Percentiles rank a stretch among this genome's conserved stretches.
These are phyloP conservation scores for Cyamopsis tetragonoloba DNA, from an alignment of 306 rosid species.

Conservation along the genomic window DNA sequence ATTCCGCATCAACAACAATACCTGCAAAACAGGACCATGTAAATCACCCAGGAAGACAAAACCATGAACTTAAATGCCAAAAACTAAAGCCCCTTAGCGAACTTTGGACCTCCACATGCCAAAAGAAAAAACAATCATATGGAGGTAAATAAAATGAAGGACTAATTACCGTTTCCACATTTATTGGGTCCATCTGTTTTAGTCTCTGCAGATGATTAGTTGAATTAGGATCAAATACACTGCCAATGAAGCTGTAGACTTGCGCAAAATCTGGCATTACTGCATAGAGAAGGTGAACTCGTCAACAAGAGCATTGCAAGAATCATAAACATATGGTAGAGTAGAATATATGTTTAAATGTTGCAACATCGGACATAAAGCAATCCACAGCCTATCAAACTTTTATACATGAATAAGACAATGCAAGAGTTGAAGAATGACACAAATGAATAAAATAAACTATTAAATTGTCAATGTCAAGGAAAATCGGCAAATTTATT, in stretches of 20 bases:
- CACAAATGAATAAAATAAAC: background rate
- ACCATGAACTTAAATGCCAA: background rate
- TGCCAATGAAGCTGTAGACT: constrained; percentile 77
- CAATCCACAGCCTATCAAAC: background rate
- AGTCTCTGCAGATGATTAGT: constrained; percentile 64
- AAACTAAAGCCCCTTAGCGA: background rate
- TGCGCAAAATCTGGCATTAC: constrained; percentile 83
- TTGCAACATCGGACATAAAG: background rate
- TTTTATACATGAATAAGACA: background rate
- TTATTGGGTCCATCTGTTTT: constrained; percentile 77
- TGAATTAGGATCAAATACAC: constrained; percentile 74
- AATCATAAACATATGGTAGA: constrained; percentile 1
- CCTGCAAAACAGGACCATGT: constrained; percentile 44
- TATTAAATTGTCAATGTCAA: background rate
- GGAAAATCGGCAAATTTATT: background rate
- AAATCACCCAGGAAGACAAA: background rate
- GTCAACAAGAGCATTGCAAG: constrained; percentile 17
- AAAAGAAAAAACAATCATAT: background rate
- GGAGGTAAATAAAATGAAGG: background rate
- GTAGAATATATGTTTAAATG: background rate
- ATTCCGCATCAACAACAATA: constrained; percentile 70
- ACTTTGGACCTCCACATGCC: background rate
- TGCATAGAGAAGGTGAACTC: constrained; percentile 35
- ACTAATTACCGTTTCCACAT: constrained; percentile 74
- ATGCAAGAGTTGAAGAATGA: constrained; percentile 1